Percentiles rank a stretch among this genome's conserved stretches.
phyloP scores from a whole-genome alignment of 2,329 filamentous ascomycete genomes.

The Pseudodiploospora longispora region DNA sequence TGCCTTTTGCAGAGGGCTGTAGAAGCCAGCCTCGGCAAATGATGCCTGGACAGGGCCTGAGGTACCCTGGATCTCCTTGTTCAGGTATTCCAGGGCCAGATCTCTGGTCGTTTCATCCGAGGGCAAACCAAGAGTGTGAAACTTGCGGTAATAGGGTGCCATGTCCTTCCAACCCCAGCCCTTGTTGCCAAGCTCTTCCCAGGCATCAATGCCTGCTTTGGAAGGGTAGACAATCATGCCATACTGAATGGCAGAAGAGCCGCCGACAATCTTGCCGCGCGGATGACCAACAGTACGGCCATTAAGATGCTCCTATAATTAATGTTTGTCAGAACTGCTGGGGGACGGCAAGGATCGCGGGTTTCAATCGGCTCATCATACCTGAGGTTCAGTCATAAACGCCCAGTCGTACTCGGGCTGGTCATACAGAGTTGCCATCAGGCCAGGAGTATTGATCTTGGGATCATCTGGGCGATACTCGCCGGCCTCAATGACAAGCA shows the following conservation, averaged over 20 bases:
- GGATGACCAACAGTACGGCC: conserved; percentile 18
- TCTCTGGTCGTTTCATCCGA: conserved; percentile 17
- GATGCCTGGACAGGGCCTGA: conserved; percentile 29
- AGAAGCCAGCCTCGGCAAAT: conserved; percentile 22
- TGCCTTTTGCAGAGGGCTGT: conserved; percentile 22
- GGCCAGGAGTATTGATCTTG: conserved; percentile 10
- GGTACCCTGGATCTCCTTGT: conserved; percentile 21
- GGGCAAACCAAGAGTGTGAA: conserved; percentile 22
- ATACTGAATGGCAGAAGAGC: conserved; percentile 49
- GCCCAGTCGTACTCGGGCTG: conserved; percentile 14
- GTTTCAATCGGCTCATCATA: not conserved
- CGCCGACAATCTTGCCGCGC: conserved; percentile 48
- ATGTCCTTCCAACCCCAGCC: conserved; percentile 20
- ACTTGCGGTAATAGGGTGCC: conserved; percentile 26
- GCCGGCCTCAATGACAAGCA: conserved; percentile 19
- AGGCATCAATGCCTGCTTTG: conserved; percentile 14
- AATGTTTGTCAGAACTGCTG: not conserved
- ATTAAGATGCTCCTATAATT: conserved; percentile 4
- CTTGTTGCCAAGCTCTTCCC: conserved; percentile 18
- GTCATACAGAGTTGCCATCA: conserved; percentile 13
- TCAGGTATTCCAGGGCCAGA: conserved; percentile 22
- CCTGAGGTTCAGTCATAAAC: conserved; percentile 15
- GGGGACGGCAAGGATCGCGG: not conserved
- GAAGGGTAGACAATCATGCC: conserved; percentile 22
- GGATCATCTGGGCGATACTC: conserved; percentile 10